phyloP scores from a whole-genome alignment of 139 green algal species.

The Chlorella sp. region DNA sequence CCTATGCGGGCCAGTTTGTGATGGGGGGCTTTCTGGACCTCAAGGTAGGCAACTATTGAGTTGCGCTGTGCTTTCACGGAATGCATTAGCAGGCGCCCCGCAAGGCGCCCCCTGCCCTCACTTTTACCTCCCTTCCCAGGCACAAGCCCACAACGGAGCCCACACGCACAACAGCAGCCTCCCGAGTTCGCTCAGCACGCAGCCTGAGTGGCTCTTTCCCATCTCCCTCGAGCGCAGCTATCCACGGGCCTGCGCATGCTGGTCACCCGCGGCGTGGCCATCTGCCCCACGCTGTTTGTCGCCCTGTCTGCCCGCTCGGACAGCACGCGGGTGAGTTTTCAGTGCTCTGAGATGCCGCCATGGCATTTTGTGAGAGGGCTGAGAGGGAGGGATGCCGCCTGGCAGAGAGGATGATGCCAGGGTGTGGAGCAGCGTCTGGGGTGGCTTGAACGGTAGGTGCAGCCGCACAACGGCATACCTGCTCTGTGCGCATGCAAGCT shows the following conservation, averaged over 20 bases:
- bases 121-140: background rate
- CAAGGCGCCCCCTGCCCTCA: background rate
- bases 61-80: background rate
- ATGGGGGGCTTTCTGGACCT: conserved; percentile 75
- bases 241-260: conserved; percentile 45
- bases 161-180: background rate
- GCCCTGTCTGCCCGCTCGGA: conserved; percentile 37
- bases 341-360: background rate
- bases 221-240: background rate
- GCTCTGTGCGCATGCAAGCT: too few relatives aligned
- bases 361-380: background rate
- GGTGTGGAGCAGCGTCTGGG: too few relatives aligned
- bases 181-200: background rate
- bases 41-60: conserved; percentile 13
- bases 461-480: too few relatives aligned
- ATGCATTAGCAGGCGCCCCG: too few relatives aligned
- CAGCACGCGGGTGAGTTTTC: conserved; percentile 13
- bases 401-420: too few relatives aligned
- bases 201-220: too few relatives aligned
- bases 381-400: too few relatives aligned
- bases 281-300: conserved; percentile 62
- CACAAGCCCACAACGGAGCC: too few relatives aligned
- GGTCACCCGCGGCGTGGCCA: conserved; percentile 55
- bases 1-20: conserved; percentile 72
- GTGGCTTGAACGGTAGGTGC: too few relatives aligned